Conservation (phyloP, 73 alveolate species). For the Paraurostyla sp. region DNA sequence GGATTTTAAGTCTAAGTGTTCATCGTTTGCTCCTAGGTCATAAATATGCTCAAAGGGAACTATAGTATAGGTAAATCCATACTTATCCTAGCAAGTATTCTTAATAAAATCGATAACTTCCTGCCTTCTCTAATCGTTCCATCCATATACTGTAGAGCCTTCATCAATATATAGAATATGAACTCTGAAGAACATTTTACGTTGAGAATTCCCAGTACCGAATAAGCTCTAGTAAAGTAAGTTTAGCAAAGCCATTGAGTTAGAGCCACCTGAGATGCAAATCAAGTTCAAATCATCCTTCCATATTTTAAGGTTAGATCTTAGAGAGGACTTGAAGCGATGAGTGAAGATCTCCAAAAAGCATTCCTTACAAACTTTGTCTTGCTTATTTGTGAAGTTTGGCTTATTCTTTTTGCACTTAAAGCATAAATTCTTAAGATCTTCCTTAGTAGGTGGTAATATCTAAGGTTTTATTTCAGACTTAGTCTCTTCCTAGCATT, state of each 20-base stretch:
- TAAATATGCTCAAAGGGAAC: slow-evolving; percentile 54
- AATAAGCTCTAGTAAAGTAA: slow-evolving; percentile 60
- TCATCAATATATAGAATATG: slow-evolving; percentile 69
- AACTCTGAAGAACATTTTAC: slow-evolving; percentile 75
- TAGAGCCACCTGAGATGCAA: slow-evolving; percentile 74
- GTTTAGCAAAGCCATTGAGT: slow-evolving; percentile 74
- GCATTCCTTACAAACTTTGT: slow-evolving; percentile 61
- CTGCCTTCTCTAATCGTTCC: slow-evolving; percentile 31
- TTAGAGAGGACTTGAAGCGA: slow-evolving; percentile 56
- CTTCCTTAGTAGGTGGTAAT: neutral
- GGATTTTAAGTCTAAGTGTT: neutral
- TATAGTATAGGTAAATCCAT: slow-evolving; percentile 58
- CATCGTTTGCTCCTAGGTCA: slow-evolving; percentile 52
- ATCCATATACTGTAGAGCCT: slow-evolving; percentile 40
- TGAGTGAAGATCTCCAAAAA: slow-evolving; percentile 54
- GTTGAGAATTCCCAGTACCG: slow-evolving; percentile 36
- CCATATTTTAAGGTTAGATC: slow-evolving; percentile 72
- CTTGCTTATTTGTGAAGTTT: slow-evolving; percentile 27
- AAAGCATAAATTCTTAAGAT: slow-evolving; percentile 31
- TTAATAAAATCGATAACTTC: neutral
- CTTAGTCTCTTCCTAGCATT: neutral
- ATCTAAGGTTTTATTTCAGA: neutral
- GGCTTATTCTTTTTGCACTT: slow-evolving; percentile 57
- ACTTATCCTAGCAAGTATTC: slow-evolving; percentile 37
- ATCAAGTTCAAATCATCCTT: slow-evolving; percentile 68